Evolutionary conservation across 1,284 basidiomycete genomes (phyloP).

Genomic region (Mycena sp.): DNA sequence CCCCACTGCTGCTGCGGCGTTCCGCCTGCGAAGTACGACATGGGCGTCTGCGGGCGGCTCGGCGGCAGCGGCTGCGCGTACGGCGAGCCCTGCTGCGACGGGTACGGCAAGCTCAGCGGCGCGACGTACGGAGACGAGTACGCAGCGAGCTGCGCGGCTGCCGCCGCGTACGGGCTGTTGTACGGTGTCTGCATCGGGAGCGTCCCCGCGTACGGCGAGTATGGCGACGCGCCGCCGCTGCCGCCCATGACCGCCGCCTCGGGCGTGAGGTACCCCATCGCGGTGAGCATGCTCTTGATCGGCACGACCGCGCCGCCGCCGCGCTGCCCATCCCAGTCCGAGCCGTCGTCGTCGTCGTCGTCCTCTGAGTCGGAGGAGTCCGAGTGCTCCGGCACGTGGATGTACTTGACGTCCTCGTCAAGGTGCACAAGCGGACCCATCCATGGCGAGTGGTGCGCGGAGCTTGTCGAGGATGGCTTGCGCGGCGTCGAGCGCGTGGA

Average conservation of each 20-base stretch:
- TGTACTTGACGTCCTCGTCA: slow-evolving; percentile 23
- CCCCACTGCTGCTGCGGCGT: neutral
- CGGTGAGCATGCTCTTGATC: slow-evolving; percentile 8
- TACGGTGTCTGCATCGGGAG: slow-evolving; percentile 13
- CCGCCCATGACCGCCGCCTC: slow-evolving; percentile 13
- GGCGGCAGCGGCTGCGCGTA: slow-evolving; percentile 5
- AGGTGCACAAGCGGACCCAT: slow-evolving; percentile 17
- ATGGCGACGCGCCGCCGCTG: neutral
- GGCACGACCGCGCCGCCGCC: neutral
- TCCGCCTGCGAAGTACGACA: neutral
- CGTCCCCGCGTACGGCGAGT: slow-evolving; percentile 16
- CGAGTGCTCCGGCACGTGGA: slow-evolving; percentile 5
- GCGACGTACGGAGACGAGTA: slow-evolving; percentile 13
- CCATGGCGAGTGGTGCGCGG: slow-evolving; percentile 20
- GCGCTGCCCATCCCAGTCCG: slow-evolving; percentile 7
- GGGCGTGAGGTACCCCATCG: slow-evolving; percentile 19
- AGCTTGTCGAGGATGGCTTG: slow-evolving; percentile 7
- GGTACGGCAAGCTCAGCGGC: slow-evolving; percentile 14
- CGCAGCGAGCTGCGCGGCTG: neutral
- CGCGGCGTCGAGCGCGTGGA: slow-evolving; percentile 13
- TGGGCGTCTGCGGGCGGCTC: slow-evolving; percentile 18
- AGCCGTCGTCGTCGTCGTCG: neutral
- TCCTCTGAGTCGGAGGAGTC: slow-evolving; percentile 13
- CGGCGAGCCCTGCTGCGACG: slow-evolving; percentile 7
- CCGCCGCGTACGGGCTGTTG: slow-evolving; percentile 10